Conservation (phyloP, 768 basidiomycete genomes). For the Scleroderma bovista region DNA sequence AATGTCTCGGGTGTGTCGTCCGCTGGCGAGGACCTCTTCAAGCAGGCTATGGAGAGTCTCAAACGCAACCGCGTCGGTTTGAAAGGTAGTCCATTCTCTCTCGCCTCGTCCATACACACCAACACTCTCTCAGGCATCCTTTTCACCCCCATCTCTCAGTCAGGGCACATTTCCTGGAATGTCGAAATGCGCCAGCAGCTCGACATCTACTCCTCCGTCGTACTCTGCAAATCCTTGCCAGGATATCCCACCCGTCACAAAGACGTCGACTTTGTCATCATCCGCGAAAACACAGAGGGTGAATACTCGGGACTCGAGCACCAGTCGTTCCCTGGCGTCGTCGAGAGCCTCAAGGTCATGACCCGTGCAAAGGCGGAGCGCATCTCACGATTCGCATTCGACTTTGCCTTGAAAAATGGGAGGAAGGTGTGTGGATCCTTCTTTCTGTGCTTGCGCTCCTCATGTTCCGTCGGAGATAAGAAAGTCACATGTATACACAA, state of each 20-base stretch:
- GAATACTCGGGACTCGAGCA: constrained; percentile 99
- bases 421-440: constrained; percentile 63
- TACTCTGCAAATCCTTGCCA: constrained; percentile 95
- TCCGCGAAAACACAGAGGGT: constrained; percentile 99
- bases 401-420: constrained; percentile 97
- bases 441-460: not conserved
- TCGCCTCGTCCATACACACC: constrained; percentile 1
- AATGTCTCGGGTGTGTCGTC: constrained; percentile 96
- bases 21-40: constrained; percentile 91
- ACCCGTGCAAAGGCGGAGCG: constrained; percentile 94
- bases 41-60: constrained; percentile 95
- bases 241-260: constrained; percentile 94
- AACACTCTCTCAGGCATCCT: constrained; percentile 69
- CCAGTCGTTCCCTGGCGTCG: constrained; percentile 96
- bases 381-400: constrained; percentile 95
- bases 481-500: constrained; percentile 99
- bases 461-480: constrained; percentile 33
- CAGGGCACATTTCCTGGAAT: constrained; percentile 98
- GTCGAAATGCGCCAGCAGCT: constrained; percentile 99
- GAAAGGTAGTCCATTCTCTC: constrained; percentile 60
- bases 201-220: constrained; percentile 98
- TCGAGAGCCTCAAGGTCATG: constrained; percentile 96
- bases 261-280: constrained; percentile 98
- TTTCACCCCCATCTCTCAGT: constrained; percentile 95
- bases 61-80: constrained; percentile 96